Evolutionary conservation across 371 early-diverging fungal species (phyloP), one percentile per base, ranked within the genome.

Genomic region (Circinella minor): DNA sequence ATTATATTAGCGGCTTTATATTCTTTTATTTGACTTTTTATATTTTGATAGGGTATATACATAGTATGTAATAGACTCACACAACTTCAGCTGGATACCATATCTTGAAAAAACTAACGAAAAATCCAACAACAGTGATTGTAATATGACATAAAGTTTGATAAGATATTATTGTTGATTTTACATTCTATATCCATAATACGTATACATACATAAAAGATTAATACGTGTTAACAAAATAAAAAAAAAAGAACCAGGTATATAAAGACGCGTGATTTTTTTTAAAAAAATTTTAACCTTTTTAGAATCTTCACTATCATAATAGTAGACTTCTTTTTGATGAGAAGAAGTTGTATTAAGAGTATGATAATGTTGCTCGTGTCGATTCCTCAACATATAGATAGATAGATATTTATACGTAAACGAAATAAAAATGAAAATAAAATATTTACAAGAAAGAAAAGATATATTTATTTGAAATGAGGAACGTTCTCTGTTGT

Each of bases 51-150:
- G 27, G 27, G 27, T 27, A 27, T 27, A 27, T 27, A 27, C n/a
- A n/a, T 1, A 27, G 27, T 27, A 27, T 27, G 2, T 27, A 27
- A 27, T 27, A 27, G 27, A 67, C 85, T 71, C 81, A 86, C 83
- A 92, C 92, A 27, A 92, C 91, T 76, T 92, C 87, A 18, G 79
- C 74, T 0, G 93, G 93, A 55, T 85, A 76, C 64, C 77, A 70
- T 36, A 93, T 86, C 68, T 75, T 79, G 78, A 83, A 91, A 63
- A 74, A 70, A 17, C 65, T 66, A 18, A 63, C 43, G 37, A 69
- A 55, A 57, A 67, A 67, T 48, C 67, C 66, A 17, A 61, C 8
- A 8, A 51, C 3, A 51, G 51, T 51, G 51, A 51, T 15, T 1
- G 5, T 6, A 7, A 51, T 51, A 51, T 51, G 51, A n/a, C 51